phyloP scores from a whole-genome alignment of 441 rosid species.

The Cnidoscolus chayamansa region DNA sequence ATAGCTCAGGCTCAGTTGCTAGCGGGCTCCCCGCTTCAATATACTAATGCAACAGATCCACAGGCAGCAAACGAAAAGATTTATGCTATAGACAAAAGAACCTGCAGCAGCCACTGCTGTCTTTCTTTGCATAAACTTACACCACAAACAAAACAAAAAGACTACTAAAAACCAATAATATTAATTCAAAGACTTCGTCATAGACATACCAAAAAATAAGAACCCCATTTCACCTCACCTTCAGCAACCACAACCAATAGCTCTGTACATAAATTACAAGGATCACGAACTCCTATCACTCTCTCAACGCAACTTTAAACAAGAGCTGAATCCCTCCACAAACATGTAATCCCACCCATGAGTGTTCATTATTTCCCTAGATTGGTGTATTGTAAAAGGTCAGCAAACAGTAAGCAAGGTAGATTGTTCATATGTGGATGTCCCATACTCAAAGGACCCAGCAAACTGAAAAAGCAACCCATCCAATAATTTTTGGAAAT shows the following conservation, averaged over 20 bases:
- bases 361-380: constrained; percentile 29
- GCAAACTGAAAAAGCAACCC: constrained; percentile 29
- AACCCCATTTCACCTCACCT: constrained; percentile 24
- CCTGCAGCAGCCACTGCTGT: not conserved
- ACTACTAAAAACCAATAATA: not conserved
- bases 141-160: not conserved
- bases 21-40: too few relatives aligned
- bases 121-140: too few relatives aligned
- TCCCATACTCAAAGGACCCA: constrained; percentile 11
- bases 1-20: too few relatives aligned
- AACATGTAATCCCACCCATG: constrained; percentile 27
- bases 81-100: not conserved
- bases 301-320: constrained; percentile 28
- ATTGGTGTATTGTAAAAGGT: constrained; percentile 22
- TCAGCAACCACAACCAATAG: constrained; percentile 29
- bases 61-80: too few relatives aligned
- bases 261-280: constrained; percentile 47
- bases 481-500: constrained; percentile 32
- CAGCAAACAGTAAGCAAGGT: constrained; percentile 21
- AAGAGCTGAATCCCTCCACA: constrained; percentile 34
- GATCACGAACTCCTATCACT: constrained; percentile 27
- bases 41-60: too few relatives aligned
- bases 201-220: constrained; percentile 13
- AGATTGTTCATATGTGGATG: constrained; percentile 18
- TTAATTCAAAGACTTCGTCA: not conserved